These are phyloP conservation scores for Colletotrichum neosansevieriae DNA, from an alignment of 2,329 filamentous ascomycete genomes.

Conservation along the genomic window DNA sequence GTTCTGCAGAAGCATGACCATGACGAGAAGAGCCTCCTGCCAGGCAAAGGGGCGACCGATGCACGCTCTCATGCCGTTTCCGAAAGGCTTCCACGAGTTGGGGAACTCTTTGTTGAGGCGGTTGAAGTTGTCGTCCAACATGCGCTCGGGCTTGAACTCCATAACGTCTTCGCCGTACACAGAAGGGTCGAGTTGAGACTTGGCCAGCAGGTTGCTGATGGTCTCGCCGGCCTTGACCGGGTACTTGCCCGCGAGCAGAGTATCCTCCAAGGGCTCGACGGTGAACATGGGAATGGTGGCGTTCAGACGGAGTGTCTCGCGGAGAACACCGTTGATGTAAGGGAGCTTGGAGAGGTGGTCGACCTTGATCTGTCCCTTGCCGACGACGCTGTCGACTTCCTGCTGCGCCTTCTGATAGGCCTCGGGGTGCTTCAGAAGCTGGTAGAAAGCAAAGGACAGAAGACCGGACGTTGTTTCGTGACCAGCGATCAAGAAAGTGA, in stretches of 20 bases:
- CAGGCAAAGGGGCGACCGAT: slow-evolving; percentile 67
- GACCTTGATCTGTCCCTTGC: slow-evolving; percentile 65
- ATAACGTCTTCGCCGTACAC: slow-evolving; percentile 69
- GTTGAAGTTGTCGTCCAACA: slow-evolving; percentile 66
- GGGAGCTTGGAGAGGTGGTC: slow-evolving; percentile 71
- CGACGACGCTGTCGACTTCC: slow-evolving; percentile 76
- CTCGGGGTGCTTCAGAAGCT: slow-evolving; percentile 73
- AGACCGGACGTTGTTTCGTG: slow-evolving; percentile 79
- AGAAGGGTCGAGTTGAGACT: slow-evolving; percentile 65
- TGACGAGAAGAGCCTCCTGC: slow-evolving; percentile 62
- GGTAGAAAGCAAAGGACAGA: slow-evolving; percentile 74
- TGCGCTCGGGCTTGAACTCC: slow-evolving; percentile 71
- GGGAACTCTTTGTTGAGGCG: slow-evolving; percentile 49
- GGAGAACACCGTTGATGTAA: slow-evolving; percentile 73
- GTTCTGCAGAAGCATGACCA: slow-evolving; percentile 72
- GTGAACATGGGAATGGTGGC: slow-evolving; percentile 46
- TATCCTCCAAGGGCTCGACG: slow-evolving; percentile 53
- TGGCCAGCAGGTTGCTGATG: slow-evolving; percentile 59
- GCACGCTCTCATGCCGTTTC: slow-evolving; percentile 64
- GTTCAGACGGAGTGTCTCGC: slow-evolving; percentile 60
- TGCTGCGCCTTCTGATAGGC: slow-evolving; percentile 71
- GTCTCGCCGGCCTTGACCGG: slow-evolving; percentile 57
- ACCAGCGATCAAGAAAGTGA: slow-evolving; percentile 75
- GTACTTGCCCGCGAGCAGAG: slow-evolving; percentile 66
- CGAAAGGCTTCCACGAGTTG: slow-evolving; percentile 65